Evolutionary conservation across 2,329 filamentous ascomycete genomes (phyloP).

Genomic region (Paraphoma chrysanthemicola): DNA sequence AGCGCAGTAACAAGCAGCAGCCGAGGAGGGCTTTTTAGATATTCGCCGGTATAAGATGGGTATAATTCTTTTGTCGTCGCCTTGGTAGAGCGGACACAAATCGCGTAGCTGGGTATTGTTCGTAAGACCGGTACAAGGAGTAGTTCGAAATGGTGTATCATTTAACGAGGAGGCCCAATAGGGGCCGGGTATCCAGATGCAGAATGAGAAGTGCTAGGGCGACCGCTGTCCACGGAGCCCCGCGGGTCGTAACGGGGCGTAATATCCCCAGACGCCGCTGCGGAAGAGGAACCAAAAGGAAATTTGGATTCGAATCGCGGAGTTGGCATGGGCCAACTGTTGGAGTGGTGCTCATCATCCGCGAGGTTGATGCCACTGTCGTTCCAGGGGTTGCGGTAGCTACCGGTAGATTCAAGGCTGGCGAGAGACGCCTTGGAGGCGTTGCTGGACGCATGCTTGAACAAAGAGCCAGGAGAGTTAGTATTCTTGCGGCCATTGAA

Average conservation of each 20-base stretch:
- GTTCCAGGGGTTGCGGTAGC: constrained; percentile 97
- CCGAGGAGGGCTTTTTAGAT: constrained; percentile 42
- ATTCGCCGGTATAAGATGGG: constrained; percentile 44
- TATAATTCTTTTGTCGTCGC: constrained; percentile 52
- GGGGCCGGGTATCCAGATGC: constrained; percentile 96
- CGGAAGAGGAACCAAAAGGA: constrained; percentile 62
- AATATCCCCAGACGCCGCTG: constrained; percentile 71
- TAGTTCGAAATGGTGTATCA: constrained; percentile 46
- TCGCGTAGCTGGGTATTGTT: constrained; percentile 44
- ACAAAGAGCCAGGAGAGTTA: constrained; percentile 77
- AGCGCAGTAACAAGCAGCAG: constrained; percentile 30
- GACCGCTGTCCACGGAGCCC: constrained; percentile 87
- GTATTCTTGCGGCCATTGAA: constrained; percentile 94
- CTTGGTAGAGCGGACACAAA: constrained; percentile 32
- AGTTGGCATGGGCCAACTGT: constrained; percentile 49
- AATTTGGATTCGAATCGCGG: constrained; percentile 65
- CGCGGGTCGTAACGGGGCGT: constrained; percentile 85
- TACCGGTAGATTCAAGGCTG: constrained; percentile 93
- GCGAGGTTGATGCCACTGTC: constrained; percentile 94
- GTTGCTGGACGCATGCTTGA: constrained; percentile 84
- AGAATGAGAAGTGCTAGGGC: constrained; percentile 94
- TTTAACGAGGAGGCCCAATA: constrained; percentile 88
- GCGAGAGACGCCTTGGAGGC: constrained; percentile 96
- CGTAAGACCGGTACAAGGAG: constrained; percentile 44
- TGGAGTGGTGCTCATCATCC: constrained; percentile 71